Conservation (phyloP, 2,329 filamentous ascomycete species). For the Lasiodiplodia gonubiensis region DNA sequence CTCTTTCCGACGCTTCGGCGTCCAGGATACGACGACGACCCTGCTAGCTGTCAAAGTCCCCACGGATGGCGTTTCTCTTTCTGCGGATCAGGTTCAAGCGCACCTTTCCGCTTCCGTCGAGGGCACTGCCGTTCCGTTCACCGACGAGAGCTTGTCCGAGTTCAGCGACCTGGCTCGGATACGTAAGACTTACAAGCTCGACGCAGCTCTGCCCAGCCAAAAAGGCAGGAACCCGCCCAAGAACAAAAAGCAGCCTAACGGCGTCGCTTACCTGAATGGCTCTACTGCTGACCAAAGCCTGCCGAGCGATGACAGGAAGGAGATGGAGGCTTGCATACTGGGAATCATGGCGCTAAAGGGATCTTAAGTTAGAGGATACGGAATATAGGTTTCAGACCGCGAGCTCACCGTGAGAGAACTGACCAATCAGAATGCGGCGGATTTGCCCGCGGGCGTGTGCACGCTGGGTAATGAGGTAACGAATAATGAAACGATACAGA, state of each 20-base stretch:
- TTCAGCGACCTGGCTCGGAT: conserved; percentile 38
- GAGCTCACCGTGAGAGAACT: neutral
- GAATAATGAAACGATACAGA: neutral
- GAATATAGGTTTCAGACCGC: conserved; percentile 7
- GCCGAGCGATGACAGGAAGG: conserved; percentile 52
- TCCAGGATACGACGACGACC: conserved; percentile 70
- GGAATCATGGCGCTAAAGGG: conserved; percentile 80
- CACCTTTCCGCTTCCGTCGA: conserved; percentile 69
- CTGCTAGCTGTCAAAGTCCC: conserved; percentile 84
- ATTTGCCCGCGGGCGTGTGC: neutral
- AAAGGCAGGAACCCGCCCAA: conserved; percentile 41
- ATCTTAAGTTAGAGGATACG: conserved; percentile 40
- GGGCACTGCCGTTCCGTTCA: conserved; percentile 64
- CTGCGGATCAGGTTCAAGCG: conserved; percentile 54
- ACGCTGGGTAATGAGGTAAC: neutral
- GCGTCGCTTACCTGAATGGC: conserved; percentile 16
- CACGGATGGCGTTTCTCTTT: conserved; percentile 49
- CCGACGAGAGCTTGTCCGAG: conserved; percentile 65
- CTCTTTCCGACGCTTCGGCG: conserved; percentile 86
- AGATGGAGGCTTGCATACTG: conserved; percentile 73
- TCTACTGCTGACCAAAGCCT: conserved; percentile 38
- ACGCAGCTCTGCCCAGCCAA: conserved; percentile 54
- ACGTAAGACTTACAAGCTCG: conserved; percentile 83
- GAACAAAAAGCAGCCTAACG: conserved; percentile 36
- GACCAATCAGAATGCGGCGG: neutral